Base-by-base conservation (phyloP, 176 grass and related monocot genomes). In the Poa annua region DNA sequence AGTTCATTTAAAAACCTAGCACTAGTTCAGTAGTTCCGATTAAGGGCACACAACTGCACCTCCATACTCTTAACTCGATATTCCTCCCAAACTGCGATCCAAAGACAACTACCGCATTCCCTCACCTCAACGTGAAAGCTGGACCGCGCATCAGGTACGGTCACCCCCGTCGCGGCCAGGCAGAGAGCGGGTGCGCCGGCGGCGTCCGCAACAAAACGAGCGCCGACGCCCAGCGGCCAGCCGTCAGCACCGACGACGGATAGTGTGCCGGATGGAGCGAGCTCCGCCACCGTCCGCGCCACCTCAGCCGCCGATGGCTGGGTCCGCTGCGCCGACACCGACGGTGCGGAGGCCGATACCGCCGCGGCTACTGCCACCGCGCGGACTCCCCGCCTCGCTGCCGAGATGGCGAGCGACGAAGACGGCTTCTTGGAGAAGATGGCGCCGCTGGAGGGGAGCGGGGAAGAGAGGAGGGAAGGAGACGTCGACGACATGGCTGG, bases 111-210 rank as follows among this genome's bases (percentile, higher is more conserved):
- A 50, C 13, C 52, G 15, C 34, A 53, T 76, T 26, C 67, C 75
- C 74, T 79, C 64, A 98, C 96, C 93, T 90, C 81, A 36, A 98
- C 93, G 34, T 93, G 91, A 86, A 98, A 98, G 73, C 87, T 95
- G 19, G 96, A 93, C 69, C 16, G 80, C 44, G 77, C 80, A 76
- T 88, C 85, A 10, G 49, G 66, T 11, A 33, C 62, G 68, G 89
- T 53, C 14, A 89, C 77, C 38, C 61, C 76, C 50, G 77, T 78
- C 7, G 79, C 36, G 50, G 88, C 77, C 24, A 98, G 57, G 89
- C 91, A 95, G 65, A 98, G 84, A 15, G 89, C 96, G 25, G 96
- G 96, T 6, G 75, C 54, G 38, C 96, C 96, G 42, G 79, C 66
- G 13, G 80, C 67, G 80, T 98, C 96, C 10, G 90, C 76, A 34